Percentiles rank a stretch among this genome's conserved stretches.
Evolutionary conservation across 805 yeast species (phyloP).

Genomic region (Starmerella cellae): DNA sequence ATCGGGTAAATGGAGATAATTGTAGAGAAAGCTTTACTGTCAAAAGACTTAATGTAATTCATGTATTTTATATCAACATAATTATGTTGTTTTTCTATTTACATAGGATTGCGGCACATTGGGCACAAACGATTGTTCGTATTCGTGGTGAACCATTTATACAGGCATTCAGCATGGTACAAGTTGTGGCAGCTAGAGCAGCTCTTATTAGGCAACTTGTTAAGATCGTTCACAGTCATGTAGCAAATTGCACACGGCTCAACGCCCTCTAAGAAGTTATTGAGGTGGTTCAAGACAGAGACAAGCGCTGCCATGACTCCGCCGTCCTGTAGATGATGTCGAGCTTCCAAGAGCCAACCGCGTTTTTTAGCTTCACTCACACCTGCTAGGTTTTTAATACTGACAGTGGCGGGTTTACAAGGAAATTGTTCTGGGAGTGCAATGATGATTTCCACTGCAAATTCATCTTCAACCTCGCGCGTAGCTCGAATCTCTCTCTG

Average conservation of each 20-base stretch:
- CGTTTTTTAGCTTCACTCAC: conserved; percentile 88
- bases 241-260: conserved; percentile 97
- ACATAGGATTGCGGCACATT: conserved; percentile 52
- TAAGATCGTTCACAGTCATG: conserved; percentile 78
- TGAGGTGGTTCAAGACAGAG: conserved; percentile 57
- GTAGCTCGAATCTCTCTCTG: conserved; percentile 19
- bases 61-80: too few species aligned
- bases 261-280: conserved; percentile 74
- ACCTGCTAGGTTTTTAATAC: conserved; percentile 72
- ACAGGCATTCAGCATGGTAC: conserved; percentile 90
- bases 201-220: conserved; percentile 73
- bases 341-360: conserved; percentile 88
- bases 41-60: too few species aligned
- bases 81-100: too few species aligned
- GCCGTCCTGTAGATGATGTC: conserved; percentile 48
- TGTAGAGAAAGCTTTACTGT: too few species aligned
- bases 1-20: too few species aligned
- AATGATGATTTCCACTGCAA: conserved; percentile 37
- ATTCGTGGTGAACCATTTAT: conserved; percentile 94
- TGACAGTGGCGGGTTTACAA: conserved; percentile 42
- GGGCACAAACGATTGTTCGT: conserved; percentile 82
- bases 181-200: conserved; percentile 87
- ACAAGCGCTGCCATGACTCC: conserved; percentile 45
- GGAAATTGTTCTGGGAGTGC: conserved; percentile 68
- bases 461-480: conserved; percentile 20